phyloP scores from a whole-genome alignment of 2,329 filamentous ascomycete genomes.

The Phaeosphaeria sp. region DNA sequence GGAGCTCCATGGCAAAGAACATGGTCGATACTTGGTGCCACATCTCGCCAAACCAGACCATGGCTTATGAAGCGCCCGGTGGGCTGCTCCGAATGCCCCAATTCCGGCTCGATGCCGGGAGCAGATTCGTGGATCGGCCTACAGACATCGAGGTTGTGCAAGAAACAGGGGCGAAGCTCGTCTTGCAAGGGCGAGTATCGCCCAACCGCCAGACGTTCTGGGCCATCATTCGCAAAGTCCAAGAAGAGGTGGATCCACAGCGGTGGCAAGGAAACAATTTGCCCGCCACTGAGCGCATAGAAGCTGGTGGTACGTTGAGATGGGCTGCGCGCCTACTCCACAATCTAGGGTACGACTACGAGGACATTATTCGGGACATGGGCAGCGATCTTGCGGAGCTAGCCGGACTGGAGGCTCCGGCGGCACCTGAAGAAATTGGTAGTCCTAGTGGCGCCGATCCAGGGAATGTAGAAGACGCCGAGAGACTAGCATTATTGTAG shows the following conservation, averaged over 20 bases:
- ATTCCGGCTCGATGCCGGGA: slow-evolving; percentile 28
- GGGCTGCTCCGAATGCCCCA: slow-evolving; percentile 42
- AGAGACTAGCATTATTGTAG: slow-evolving; percentile 17
- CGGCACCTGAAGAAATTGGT: slow-evolving; percentile 15
- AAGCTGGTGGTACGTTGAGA: slow-evolving; percentile 35
- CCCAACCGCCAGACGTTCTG: slow-evolving; percentile 44
- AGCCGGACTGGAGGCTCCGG: slow-evolving; percentile 40
- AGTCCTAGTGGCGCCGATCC: slow-evolving; percentile 15
- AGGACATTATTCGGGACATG: slow-evolving; percentile 41
- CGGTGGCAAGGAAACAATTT: slow-evolving; percentile 18
- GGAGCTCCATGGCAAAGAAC: slow-evolving; percentile 55
- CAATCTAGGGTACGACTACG: slow-evolving; percentile 40
- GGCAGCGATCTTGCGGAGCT: slow-evolving; percentile 37
- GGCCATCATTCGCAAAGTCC: slow-evolving; percentile 41
- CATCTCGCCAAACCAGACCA: slow-evolving; percentile 21
- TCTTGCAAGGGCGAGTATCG: slow-evolving; percentile 37
- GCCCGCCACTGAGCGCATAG: slow-evolving; percentile 17
- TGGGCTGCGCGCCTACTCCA: slow-evolving; percentile 42
- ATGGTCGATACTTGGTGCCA: slow-evolving; percentile 58
- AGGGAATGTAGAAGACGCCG: slow-evolving; percentile 14
- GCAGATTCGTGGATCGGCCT: slow-evolving; percentile 32
- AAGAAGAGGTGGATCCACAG: slow-evolving; percentile 37
- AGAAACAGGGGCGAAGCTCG: slow-evolving; percentile 34
- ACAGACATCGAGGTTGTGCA: slow-evolving; percentile 39
- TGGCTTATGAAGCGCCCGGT: slow-evolving; percentile 39